phyloP scores from a whole-genome alignment of 2,329 filamentous ascomycete species.

The Mycocentrospora acerina region DNA sequence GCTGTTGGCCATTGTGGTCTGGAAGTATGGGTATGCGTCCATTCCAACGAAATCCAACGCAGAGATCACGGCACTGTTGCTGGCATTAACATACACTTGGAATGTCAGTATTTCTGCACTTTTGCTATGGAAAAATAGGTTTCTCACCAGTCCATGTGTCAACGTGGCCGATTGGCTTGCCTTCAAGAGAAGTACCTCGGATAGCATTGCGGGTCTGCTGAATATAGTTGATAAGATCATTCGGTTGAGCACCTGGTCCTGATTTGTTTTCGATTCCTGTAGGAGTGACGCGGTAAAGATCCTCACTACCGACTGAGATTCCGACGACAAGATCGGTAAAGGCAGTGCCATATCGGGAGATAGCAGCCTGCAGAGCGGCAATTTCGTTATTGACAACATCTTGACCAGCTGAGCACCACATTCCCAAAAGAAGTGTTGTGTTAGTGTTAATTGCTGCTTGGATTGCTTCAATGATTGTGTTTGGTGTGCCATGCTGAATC shows the following conservation, averaged over 20 bases:
- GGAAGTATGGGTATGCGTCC: slow-evolving; percentile 83
- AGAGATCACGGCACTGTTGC: slow-evolving; percentile 70
- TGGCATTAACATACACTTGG: slow-evolving; percentile 60
- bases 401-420: slow-evolving; percentile 76
- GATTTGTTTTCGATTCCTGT: slow-evolving; percentile 65
- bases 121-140: too few species aligned
- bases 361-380: slow-evolving; percentile 67
- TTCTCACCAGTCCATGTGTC: slow-evolving; percentile 89
- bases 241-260: slow-evolving; percentile 64
- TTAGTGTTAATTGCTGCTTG: slow-evolving; percentile 80
- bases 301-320: slow-evolving; percentile 85
- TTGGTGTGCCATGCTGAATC: slow-evolving; percentile 67
- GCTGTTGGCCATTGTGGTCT: slow-evolving; percentile 58
- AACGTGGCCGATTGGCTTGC: slow-evolving; percentile 73
- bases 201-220: slow-evolving; percentile 65
- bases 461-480: slow-evolving; percentile 67
- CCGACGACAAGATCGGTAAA: slow-evolving; percentile 71
- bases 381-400: slow-evolving; percentile 71
- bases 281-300: slow-evolving; percentile 64
- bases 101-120: too few species aligned
- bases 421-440: slow-evolving; percentile 75
- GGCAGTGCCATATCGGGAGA: slow-evolving; percentile 65
- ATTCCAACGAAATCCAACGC: slow-evolving; percentile 78
- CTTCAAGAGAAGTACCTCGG: slow-evolving; percentile 60
- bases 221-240: slow-evolving; percentile 69